phyloP scores from a whole-genome alignment of 192 early-diverging fungal genomes.

The Ramicandelaber brevisporus region DNA sequence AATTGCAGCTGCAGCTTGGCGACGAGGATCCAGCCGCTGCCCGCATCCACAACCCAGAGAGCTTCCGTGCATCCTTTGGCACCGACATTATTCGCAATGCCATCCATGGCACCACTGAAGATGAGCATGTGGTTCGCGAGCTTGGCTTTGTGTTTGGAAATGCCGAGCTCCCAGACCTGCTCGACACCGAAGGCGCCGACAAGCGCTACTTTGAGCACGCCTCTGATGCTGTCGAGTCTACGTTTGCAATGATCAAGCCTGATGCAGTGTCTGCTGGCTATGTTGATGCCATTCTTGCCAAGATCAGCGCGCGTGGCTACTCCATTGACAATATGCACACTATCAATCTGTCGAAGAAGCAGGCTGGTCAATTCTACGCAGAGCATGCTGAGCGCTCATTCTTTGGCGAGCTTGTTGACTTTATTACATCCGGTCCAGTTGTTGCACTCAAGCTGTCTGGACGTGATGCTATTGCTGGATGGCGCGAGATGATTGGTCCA shows the following conservation, averaged over 20 bases:
- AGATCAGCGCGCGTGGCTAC: slow-evolving; percentile 14
- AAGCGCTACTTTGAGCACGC: slow-evolving; percentile 12
- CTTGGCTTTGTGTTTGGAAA: slow-evolving; percentile 19
- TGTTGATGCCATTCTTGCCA: slow-evolving; percentile 10
- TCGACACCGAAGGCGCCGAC: no score
- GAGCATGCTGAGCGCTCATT: slow-evolving; percentile 12
- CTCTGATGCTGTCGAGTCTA: slow-evolving; percentile 12
- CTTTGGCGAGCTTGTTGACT: slow-evolving; percentile 14
- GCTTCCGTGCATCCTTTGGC: slow-evolving; percentile 24
- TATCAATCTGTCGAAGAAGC: slow-evolving; percentile 9
- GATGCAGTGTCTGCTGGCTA: slow-evolving; percentile 11
- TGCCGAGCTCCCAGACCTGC: slow-evolving; percentile 7
- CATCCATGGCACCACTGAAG: slow-evolving; percentile 20
- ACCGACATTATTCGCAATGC: slow-evolving; percentile 24
- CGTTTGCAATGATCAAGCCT: slow-evolving; percentile 26
- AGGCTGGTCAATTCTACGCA: slow-evolving; percentile 15
- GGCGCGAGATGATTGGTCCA: slow-evolving; percentile 23
- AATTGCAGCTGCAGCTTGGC: slow-evolving; percentile 24
- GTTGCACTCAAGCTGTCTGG: slow-evolving; percentile 18
- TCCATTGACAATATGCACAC: slow-evolving; percentile 12
- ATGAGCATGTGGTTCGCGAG: slow-evolving; percentile 15
- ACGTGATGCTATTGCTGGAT: slow-evolving; percentile 18
- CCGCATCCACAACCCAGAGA: slow-evolving; percentile 12
- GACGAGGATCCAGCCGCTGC: slow-evolving; percentile 14
- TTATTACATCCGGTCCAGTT: slow-evolving; percentile 22